Evolutionary conservation across 2,329 filamentous ascomycete genomes (phyloP), one percentile per base, ranked within the genome.

Genomic region (Ampelomyces quisqualis): DNA sequence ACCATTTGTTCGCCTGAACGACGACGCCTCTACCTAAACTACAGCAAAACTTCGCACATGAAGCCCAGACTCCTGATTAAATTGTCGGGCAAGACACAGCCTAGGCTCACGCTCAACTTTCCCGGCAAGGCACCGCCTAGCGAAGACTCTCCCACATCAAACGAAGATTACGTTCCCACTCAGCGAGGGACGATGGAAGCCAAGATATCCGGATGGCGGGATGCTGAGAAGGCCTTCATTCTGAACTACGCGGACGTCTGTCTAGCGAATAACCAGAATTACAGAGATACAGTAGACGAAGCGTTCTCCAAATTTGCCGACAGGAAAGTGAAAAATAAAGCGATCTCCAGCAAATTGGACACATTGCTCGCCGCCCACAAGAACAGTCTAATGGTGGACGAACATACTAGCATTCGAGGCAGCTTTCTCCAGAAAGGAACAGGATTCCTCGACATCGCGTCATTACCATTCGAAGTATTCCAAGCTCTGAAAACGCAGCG

Each of bases 211-310:
- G n/a, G n/a, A n/a, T n/a, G n/a, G n/a, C n/a, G n/a, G n/a, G n/a
- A n/a, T n/a, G 8, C 6, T 6, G 40, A 47, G 11, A 15, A 30
- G 8, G 40, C 45, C 4, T 35, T 40, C 29, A 27, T 47, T 2
- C 21, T 47, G 10, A 43, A 37, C 19, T 40, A 39, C 17, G 7
- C 21, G 7, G 36, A 43, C 18, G 15, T 18, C 7, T 47, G 45
- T 20, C 18, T 37, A 6, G 18, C 13, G 5, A 9, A 32, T 7
- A 17, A 11, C 2, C n/a, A 17, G 5, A 14, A 33, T 17, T 47
- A 21, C 14, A 35, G 21, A 10, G 4, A 4, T 5, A 38, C 34
- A 6, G 22, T 41, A 5, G 19, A 2, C 7, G 11, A 36, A 3
- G 35, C 20, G 24, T 10, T 39, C 26, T 15, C n/a, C 10, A 13